Evolutionary conservation across 2,329 filamentous ascomycete species (phyloP).

Genomic region (Diaporthe helianthi): DNA sequence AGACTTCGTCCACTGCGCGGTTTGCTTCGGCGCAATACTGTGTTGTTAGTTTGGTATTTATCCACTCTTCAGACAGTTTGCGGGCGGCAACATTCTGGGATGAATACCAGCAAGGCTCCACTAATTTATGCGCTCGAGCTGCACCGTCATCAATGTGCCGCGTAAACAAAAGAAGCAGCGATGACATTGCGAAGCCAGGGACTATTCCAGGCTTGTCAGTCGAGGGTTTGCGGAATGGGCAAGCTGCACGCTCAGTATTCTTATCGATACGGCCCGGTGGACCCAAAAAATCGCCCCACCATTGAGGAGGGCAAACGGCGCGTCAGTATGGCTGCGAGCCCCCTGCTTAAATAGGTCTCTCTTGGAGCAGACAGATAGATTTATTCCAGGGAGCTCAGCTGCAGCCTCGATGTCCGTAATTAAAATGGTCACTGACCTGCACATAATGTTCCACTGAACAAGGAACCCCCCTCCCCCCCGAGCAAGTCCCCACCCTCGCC

Average conservation of each 20-base stretch:
- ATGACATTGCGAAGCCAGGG: neutral
- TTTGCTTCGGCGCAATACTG: conserved; percentile 1
- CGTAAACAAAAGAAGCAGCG: neutral
- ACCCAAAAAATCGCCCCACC: conserved; percentile 18
- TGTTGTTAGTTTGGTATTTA: neutral
- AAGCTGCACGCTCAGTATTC: neutral
- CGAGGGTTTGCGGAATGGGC: neutral
- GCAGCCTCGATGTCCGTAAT: neutral
- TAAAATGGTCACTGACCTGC: neutral
- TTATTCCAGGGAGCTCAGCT: too few species aligned
- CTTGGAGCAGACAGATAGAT: neutral
- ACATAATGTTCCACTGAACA: neutral
- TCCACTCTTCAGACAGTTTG: neutral
- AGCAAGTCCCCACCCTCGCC: conserved; percentile 9
- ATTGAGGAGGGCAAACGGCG: neutral
- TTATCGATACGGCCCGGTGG: conserved; percentile 26
- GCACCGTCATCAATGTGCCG: neutral
- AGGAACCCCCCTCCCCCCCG: neutral
- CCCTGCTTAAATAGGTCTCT: neutral
- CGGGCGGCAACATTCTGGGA: too few species aligned
- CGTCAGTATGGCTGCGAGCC: neutral
- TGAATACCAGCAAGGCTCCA: neutral
- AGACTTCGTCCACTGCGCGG: neutral
- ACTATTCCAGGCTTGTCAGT: neutral
- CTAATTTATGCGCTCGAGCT: neutral